phyloP scores from a whole-genome alignment of 2,329 filamentous ascomycete species.

The Calonectria hawksworthii region DNA sequence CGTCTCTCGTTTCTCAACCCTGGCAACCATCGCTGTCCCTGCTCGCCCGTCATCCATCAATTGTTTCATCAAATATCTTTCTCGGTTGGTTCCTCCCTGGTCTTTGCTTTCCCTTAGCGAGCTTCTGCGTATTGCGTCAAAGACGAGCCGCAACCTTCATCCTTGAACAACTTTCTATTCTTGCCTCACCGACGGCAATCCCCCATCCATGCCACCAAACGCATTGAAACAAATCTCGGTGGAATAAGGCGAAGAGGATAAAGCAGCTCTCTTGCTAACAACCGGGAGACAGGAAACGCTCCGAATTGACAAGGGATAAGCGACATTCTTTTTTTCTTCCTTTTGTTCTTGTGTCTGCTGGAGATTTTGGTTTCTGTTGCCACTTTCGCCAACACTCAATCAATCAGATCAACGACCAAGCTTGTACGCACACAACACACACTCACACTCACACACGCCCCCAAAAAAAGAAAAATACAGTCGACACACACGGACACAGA shows the following conservation, averaged over 20 bases:
- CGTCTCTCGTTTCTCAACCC: conserved; percentile 11
- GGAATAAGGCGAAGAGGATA: neutral
- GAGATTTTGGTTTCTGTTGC: conserved; percentile 21
- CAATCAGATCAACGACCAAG: conserved; percentile 15
- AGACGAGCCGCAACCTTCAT: conserved; percentile 7
- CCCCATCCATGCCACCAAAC: conserved; percentile 17
- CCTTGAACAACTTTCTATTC: conserved; percentile 15
- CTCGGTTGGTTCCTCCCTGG: conserved; percentile 8
- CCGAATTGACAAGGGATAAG: conserved; percentile 30
- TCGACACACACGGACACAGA: neutral
- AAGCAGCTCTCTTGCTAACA: conserved; percentile 31
- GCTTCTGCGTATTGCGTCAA: conserved; percentile 3
- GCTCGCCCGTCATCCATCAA: conserved; percentile 8
- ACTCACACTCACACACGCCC: neutral
- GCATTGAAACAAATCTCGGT: conserved; percentile 1
- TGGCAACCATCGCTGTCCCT: conserved; percentile 3
- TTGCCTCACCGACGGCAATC: conserved; percentile 15
- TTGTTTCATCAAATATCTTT: conserved; percentile 3
- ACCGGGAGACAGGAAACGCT: conserved; percentile 32
- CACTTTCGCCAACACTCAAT: conserved; percentile 13
- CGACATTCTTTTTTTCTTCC: neutral
- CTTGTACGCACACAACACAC: conserved; percentile 8
- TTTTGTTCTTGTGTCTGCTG: conserved; percentile 10
- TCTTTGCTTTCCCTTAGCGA: neutral
- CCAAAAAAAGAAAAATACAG: no score